Base-by-base conservation (phyloP, 1,284 basidiomycete species). In the Boletus sp. region DNA sequence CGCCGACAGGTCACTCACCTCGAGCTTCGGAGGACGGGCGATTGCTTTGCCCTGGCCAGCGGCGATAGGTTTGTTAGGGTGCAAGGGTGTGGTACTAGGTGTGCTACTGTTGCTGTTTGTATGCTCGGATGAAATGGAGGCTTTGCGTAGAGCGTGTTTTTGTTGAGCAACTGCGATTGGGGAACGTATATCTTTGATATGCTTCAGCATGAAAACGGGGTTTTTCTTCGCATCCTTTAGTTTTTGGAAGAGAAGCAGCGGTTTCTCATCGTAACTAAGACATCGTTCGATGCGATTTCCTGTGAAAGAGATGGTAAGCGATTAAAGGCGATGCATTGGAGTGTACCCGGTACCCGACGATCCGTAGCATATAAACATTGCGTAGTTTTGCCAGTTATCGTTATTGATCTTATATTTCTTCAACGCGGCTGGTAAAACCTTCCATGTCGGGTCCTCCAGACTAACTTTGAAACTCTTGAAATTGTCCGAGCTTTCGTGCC, bases 391-490 rank as follows among this genome's bases (percentile, higher is more conserved):
- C 94, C 95, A 99, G 67, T 94, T 94, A 59, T 99, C 96, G 64
- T 94, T 94, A 64, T 94, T 88, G 70, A 99, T 98, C 66, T 93
- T 93, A 71, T 99, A 99, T 70, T 98, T 98, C 72, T 97, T 97
- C 55, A 99, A 74, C 14, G 96, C 96, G 0, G 95, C 94, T 0
- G 96, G 95, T 14, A 99, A 73, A 14, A 99, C 95, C 64, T 96
- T 97, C 86, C 91, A 95, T 47, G 94, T 96, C 0, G 96, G 95
- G 68, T 99, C 96, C 52, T 99, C 95, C 52, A 99, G 69, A 54
- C 91, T 88, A 55, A 91, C 88, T 69, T 91, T 91, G 76, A 91
- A 91, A 62, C 85, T 88, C 72, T 90, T 90, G 54, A 90, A 72
- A 53, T 87, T 88, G 57, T 89, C 87, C 13, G 81, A 75, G 57